A percentile compares a stretch with the other conserved stretches of the same genome.
These are phyloP conservation scores for Withania somnifera DNA, from an alignment of 305 asterid species.

Conservation along the genomic window DNA sequence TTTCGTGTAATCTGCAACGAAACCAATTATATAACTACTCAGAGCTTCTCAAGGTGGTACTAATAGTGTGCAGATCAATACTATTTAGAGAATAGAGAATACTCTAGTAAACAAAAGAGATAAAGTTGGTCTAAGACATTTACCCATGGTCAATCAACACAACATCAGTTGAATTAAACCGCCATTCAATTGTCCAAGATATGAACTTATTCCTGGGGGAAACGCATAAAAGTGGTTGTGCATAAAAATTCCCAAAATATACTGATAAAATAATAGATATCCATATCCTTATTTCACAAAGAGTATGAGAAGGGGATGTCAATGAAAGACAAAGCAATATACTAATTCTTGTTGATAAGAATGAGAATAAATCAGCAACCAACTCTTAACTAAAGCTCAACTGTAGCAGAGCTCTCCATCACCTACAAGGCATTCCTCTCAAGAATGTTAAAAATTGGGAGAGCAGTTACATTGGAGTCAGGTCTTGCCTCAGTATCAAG, in stretches of 20 bases:
- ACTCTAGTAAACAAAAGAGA: not conserved
- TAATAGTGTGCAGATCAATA: not conserved
- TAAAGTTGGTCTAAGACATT: constrained; percentile 15
- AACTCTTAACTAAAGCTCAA: not conserved
- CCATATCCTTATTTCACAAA: not conserved
- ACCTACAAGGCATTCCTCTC: not conserved
- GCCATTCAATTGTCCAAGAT: constrained; percentile 87
- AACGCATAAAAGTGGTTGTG: not conserved
- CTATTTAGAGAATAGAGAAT: not conserved
- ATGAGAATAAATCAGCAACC: not conserved
- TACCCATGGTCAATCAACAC: constrained; percentile 70
- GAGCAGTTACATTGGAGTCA: not conserved
- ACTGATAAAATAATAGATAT: not conserved
- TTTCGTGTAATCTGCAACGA: constrained; percentile 54
- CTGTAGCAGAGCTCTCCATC: not conserved
- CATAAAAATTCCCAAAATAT: not conserved
- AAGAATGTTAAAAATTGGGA: not conserved
- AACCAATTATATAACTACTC: constrained; percentile 11
- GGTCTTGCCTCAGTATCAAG: not conserved
- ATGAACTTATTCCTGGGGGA: constrained; percentile 53
- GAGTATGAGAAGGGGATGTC: not conserved
- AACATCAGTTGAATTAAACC: constrained; percentile 57
- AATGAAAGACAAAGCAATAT: not conserved
- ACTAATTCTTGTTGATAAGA: not conserved
- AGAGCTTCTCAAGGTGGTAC: not conserved